Evolutionary conservation across 352 stramenopile genomes (phyloP), one percentile per base, ranked within the genome.

Genomic region (Peronosclerospora sorghi): DNA sequence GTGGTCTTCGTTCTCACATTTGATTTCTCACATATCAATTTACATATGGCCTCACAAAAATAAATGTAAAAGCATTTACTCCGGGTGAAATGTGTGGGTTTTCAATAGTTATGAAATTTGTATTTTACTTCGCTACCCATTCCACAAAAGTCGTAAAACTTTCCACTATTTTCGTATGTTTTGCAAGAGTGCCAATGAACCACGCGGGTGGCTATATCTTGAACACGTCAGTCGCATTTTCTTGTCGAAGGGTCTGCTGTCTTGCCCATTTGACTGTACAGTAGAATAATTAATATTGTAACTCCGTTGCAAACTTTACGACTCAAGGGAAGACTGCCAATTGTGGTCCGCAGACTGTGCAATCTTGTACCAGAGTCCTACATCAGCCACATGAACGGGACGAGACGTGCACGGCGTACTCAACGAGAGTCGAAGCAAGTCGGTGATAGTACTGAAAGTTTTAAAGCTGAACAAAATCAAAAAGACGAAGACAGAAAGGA

Each of bases 231-330:
- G 63, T 32, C 68, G 66, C n/a, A 7, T 64, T 91, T 21, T 84
- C 82, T 51, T 85, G 72, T 32, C 68, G 75, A 7, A 58, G 61
- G n/a, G 75, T 87, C 61, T 34, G 67, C 23, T 10, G 15, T 51
- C 21, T 18, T 28, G 29, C 14, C 36, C 6, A 6, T 26, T 26
- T 26, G 21, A 26, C 6, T 26, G 21, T 26, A 3, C 21, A 90
- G 74, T 73, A 86, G n/a, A 23, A 77, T 87, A 64, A 91, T 91
- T 42, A 75, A 91, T 42, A 71, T 91, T 36, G 69, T 87, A 10
- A 85, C 78, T 19, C 72, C 75, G 0, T 65, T 66, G 15, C 67
- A 75, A 7, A 91, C 75, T 8, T 51, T 91, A 9, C 68, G 78
- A 7, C 71, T 91, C 32, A 84, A 86, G 45, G 75, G n/a, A 75